phyloP scores from a whole-genome alignment of 2,329 filamentous ascomycete species.

The Sphaceloma murrayae region DNA sequence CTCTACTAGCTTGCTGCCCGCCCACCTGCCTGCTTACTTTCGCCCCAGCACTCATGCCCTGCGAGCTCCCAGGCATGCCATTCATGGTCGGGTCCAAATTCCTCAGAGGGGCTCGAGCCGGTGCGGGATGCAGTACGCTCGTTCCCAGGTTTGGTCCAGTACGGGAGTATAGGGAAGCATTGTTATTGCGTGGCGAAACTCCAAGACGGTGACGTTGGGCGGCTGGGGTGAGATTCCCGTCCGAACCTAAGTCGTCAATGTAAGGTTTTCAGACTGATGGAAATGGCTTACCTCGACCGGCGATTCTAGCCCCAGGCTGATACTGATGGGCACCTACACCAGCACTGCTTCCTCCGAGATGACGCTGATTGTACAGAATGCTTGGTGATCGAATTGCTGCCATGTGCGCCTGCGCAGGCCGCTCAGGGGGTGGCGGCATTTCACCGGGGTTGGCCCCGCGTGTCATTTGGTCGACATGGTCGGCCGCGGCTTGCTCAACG shows the following conservation, averaged over 20 bases:
- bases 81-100: constrained; percentile 22
- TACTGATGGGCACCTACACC: constrained; percentile 1
- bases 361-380: constrained; percentile 7
- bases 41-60: constrained; percentile 24
- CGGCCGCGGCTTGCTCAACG: constrained; percentile 45
- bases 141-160: constrained; percentile 16
- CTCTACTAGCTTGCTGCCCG: background rate
- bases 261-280: no score
- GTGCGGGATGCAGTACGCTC: constrained; percentile 23
- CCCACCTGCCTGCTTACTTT: constrained; percentile 25
- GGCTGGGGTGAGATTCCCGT: constrained; percentile 24
- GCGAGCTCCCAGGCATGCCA: constrained; percentile 22
- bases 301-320: background rate
- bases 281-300: background rate
- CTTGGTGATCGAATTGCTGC: constrained; percentile 10
- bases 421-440: constrained; percentile 9
- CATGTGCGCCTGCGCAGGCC: constrained; percentile 5
- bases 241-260: background rate
- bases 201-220: constrained; percentile 23
- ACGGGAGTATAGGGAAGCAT: constrained; percentile 11
- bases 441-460: constrained; percentile 20
- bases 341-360: background rate
- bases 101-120: constrained; percentile 28
- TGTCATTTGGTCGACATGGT: constrained; percentile 41
- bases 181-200: constrained; percentile 25